Conservation (phyloP, 2,329 filamentous ascomycete species). For the Arachnomyces sp. region DNA sequence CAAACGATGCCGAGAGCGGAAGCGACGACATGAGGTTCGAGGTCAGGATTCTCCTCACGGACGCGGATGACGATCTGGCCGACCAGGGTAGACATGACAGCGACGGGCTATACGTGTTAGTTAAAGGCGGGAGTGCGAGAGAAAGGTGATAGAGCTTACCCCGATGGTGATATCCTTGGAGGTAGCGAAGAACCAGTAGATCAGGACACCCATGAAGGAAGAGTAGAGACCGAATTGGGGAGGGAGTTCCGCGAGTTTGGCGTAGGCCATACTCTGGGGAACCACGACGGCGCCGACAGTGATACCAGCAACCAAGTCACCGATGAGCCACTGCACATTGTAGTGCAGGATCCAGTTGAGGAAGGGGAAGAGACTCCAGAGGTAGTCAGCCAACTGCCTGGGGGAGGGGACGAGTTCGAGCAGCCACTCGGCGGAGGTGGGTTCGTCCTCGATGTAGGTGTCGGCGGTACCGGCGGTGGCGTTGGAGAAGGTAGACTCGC, state of each 20-base stretch:
- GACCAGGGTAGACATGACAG: constrained; percentile 86
- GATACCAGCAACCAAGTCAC: constrained; percentile 76
- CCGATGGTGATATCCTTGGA: constrained; percentile 98
- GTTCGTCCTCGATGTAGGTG: constrained; percentile 74
- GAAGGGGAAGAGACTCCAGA: constrained; percentile 74
- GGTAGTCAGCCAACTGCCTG: constrained; percentile 50
- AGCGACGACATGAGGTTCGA: constrained; percentile 59
- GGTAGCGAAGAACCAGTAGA: constrained; percentile 98
- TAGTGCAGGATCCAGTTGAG: constrained; percentile 80
- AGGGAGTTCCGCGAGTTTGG: constrained; percentile 68
- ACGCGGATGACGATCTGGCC: constrained; percentile 70
- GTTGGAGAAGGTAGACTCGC: constrained; percentile 70
- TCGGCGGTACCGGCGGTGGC: constrained; percentile 61
- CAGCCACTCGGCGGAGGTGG: constrained; percentile 66
- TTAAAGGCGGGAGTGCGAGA: constrained; percentile 3
- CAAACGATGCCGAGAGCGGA: constrained; percentile 69
- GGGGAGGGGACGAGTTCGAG: constrained; percentile 52
- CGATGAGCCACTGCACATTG: constrained; percentile 79
- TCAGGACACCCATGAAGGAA: constrained; percentile 87
- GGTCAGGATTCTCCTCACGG: constrained; percentile 43
- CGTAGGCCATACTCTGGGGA: constrained; percentile 96
- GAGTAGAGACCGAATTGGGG: constrained; percentile 84
- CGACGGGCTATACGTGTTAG: constrained; percentile 59
- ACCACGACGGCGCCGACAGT: constrained; percentile 74
- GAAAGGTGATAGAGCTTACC: constrained; percentile 42